These are phyloP conservation scores for Sporothrix pseudoabietina DNA, from an alignment of 2,329 filamentous ascomycete species.

Conservation along the genomic window DNA sequence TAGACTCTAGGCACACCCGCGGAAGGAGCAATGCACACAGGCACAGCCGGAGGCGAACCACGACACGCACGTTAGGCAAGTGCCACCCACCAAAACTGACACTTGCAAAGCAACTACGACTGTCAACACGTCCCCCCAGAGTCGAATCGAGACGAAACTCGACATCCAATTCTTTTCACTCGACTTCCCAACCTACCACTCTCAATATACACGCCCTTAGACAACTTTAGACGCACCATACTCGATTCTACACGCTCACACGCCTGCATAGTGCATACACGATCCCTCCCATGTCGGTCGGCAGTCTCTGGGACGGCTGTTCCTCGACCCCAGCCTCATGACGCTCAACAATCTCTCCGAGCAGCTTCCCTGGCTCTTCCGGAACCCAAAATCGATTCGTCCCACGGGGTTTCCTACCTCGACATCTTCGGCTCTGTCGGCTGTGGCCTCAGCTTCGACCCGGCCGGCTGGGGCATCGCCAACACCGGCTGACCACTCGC, in stretches of 20 bases:
- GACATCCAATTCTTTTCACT: slow-evolving; percentile 25
- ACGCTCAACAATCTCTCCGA: slow-evolving; percentile 63
- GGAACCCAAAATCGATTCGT: slow-evolving; percentile 47
- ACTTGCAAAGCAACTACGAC: slow-evolving; percentile 9
- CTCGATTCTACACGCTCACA: not conserved
- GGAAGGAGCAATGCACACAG: slow-evolving; percentile 21
- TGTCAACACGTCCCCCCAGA: not conserved
- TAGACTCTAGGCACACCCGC: not conserved
- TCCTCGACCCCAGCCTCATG: slow-evolving; percentile 55
- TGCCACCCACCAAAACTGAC: not conserved
- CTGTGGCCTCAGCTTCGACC: not conserved
- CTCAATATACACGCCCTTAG: not conserved
- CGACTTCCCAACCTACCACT: not conserved
- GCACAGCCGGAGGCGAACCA: slow-evolving; percentile 10
- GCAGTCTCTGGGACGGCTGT: slow-evolving; percentile 39
- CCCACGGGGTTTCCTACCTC: slow-evolving; percentile 13
- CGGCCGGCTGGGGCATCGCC: slow-evolving; percentile 21
- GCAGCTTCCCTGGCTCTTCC: slow-evolving; percentile 60
- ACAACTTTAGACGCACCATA: not conserved
- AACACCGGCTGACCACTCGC: slow-evolving; percentile 16
- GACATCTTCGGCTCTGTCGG: not conserved
- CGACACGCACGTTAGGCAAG: not conserved
- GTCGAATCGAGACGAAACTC: not conserved
- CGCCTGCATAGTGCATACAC: too few species aligned
- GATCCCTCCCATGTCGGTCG: slow-evolving; percentile 34